Evolutionary conservation across 1,284 basidiomycete genomes (phyloP).

Genomic region (Ustilago curta): DNA sequence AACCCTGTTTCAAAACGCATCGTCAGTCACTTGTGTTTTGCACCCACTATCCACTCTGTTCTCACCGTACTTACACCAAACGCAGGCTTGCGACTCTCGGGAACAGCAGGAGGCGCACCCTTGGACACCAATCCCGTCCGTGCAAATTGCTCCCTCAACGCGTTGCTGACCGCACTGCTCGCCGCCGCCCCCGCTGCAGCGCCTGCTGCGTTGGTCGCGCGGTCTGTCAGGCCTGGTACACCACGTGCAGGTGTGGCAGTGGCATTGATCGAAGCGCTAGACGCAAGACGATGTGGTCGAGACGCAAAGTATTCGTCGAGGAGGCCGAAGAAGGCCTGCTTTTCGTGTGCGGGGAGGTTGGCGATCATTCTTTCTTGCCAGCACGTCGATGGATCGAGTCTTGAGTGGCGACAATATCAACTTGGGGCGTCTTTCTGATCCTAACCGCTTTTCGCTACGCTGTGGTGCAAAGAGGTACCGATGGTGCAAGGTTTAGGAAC

Average conservation of each 20-base stretch:
- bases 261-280: neutral
- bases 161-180: constrained; percentile 15
- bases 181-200: constrained; percentile 40
- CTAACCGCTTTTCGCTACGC: too few relatives aligned
- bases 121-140: constrained; percentile 18
- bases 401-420: too few relatives aligned
- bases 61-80: neutral
- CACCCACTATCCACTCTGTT: too few relatives aligned
- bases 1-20: neutral
- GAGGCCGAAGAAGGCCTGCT: constrained; percentile 56
- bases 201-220: constrained; percentile 26
- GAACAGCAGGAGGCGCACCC: constrained; percentile 24
- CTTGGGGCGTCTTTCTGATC: too few relatives aligned
- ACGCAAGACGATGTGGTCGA: constrained; percentile 50
- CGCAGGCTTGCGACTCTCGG: constrained; percentile 18
- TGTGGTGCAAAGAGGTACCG: too few relatives aligned
- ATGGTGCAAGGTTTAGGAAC: too few relatives aligned
- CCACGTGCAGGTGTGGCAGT: neutral
- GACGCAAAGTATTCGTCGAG: constrained; percentile 63
- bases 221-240: constrained; percentile 16
- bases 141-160: constrained; percentile 33
- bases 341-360: constrained; percentile 40
- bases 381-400: too few relatives aligned
- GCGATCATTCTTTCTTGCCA: constrained; percentile 52
- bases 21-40: neutral